Percentiles rank a stretch among this genome's conserved stretches.
Evolutionary conservation across 1,284 basidiomycete genomes (phyloP).

Genomic region (Cystobasidiaceae sp.): DNA sequence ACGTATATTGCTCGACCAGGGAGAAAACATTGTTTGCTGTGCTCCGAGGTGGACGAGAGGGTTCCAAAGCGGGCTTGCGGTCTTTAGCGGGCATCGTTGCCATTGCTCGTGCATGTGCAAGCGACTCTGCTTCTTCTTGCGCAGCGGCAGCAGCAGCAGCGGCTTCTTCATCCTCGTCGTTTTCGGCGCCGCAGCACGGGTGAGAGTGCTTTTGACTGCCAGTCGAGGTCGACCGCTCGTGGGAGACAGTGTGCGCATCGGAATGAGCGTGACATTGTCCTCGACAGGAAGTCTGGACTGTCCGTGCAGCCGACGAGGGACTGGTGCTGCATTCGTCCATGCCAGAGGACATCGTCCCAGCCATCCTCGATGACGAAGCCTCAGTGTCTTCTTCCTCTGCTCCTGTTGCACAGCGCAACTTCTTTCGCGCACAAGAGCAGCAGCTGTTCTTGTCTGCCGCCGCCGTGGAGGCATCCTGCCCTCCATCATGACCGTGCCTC

Average conservation of each 20-base stretch:
- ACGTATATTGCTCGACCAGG: conserved; percentile 92
- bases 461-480: background rate
- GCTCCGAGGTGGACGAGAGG: conserved; percentile 42
- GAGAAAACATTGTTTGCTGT: conserved; percentile 81
- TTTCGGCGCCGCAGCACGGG: conserved; percentile 1
- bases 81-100: conserved; percentile 16
- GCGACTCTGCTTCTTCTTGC: conserved; percentile 22
- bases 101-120: conserved; percentile 15
- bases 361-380: conserved; percentile 4
- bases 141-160: too few relatives aligned
- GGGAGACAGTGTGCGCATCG: too few relatives aligned
- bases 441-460: background rate
- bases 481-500: background rate
- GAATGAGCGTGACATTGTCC: conserved; percentile 1
- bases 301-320: background rate
- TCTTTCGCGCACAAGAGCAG: conserved; percentile 23
- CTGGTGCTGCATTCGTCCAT: background rate
- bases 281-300: background rate
- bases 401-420: background rate
- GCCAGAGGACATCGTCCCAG: background rate
- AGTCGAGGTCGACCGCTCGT: conserved; percentile 10
- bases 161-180: conserved; percentile 5
- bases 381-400: background rate
- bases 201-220: conserved; percentile 17
- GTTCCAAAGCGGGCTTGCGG: conserved; percentile 22